Evolutionary conservation across 768 basidiomycete genomes (phyloP).

Genomic region (Rhizopogon rudus): DNA sequence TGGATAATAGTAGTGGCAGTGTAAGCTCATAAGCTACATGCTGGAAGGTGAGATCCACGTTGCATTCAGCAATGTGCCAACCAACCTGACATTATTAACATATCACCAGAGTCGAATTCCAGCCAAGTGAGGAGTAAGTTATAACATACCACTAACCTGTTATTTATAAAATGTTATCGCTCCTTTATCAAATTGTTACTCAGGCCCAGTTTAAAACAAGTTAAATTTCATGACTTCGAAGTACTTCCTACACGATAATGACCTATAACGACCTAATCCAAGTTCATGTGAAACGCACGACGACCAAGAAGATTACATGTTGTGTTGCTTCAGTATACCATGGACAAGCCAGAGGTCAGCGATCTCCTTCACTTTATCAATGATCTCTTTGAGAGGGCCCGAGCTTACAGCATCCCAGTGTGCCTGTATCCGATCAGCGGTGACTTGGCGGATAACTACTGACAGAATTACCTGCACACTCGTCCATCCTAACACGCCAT

Average conservation of each 20-base stretch:
- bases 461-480: conserved; percentile 23
- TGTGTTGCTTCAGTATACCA: conserved; percentile 15
- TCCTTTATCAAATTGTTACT: neutral
- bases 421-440: conserved; percentile 18
- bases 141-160: neutral
- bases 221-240: neutral
- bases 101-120: neutral
- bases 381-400: conserved; percentile 22
- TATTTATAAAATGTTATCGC: too few relatives aligned
- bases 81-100: neutral
- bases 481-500: conserved; percentile 34
- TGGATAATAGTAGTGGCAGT: neutral
- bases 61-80: neutral
- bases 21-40: neutral
- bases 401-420: conserved; percentile 28
- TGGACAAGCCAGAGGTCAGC: conserved; percentile 29
- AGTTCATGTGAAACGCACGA: neutral
- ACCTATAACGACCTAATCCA: neutral
- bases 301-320: conserved; percentile 1
- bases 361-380: conserved; percentile 21
- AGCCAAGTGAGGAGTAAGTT: neutral
- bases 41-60: too few relatives aligned
- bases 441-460: neutral
- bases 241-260: neutral
- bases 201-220: neutral